Percentiles rank a stretch among this genome's conserved stretches.
Evolutionary conservation across 768 basidiomycete species (phyloP).

Genomic region (Trametes sanguinea): DNA sequence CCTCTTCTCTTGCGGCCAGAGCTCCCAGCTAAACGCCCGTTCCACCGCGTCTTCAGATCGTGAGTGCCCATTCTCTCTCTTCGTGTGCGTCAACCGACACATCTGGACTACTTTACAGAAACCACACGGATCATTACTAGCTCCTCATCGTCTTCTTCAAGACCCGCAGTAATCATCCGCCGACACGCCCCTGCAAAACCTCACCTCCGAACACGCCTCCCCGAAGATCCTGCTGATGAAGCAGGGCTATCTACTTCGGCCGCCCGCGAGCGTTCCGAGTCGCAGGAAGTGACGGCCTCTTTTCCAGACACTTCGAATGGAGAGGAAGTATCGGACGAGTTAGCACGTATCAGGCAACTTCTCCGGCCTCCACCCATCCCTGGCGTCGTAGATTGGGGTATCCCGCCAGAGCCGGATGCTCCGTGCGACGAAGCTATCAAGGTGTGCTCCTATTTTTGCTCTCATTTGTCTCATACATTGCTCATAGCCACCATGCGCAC

Average conservation of each 20-base stretch:
- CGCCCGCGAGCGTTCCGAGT: slow-evolving; percentile 23
- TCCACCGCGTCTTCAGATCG: slow-evolving; percentile 44
- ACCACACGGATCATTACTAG: background rate
- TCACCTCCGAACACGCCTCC: slow-evolving; percentile 51
- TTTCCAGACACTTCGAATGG: background rate
- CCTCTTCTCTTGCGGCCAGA: slow-evolving; percentile 64
- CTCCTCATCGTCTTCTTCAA: slow-evolving; percentile 6
- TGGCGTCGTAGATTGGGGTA: slow-evolving; percentile 74
- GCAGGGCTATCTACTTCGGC: slow-evolving; percentile 8
- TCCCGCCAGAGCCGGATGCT: slow-evolving; percentile 57
- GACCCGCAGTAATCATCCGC: slow-evolving; percentile 64
- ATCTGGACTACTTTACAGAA: background rate
- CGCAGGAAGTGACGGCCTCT: background rate
- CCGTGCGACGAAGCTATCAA: slow-evolving; percentile 64
- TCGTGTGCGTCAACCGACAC: no score
- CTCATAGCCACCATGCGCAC: background rate
- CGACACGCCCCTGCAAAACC: slow-evolving; percentile 49
- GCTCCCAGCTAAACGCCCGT: slow-evolving; percentile 32
- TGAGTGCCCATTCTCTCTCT: slow-evolving; percentile 30
- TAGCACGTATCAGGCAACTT: slow-evolving; percentile 53
- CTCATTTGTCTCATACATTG: no score
- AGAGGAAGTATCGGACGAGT: slow-evolving; percentile 38
- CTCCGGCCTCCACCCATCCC: slow-evolving; percentile 65
- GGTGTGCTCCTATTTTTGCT: slow-evolving; percentile 39
- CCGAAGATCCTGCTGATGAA: slow-evolving; percentile 40